phyloP scores from a whole-genome alignment of 331 rosid genomes.

The Erythrophleum ivorense region DNA sequence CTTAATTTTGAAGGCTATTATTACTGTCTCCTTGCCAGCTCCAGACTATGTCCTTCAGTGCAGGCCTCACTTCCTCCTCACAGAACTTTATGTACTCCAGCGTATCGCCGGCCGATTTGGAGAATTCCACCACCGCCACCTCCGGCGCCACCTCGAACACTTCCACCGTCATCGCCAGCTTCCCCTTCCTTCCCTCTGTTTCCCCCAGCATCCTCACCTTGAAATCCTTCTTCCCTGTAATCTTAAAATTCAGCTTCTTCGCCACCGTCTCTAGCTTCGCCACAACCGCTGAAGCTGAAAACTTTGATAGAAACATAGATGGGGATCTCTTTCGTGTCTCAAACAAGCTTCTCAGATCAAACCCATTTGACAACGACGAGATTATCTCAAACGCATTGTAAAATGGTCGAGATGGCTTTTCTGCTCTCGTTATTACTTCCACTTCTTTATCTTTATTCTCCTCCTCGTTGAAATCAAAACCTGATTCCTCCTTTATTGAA shows the following conservation, averaged over 20 bases:
- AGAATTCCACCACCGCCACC: conserved; percentile 73
- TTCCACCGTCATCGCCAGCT: conserved; percentile 58
- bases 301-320: conserved; percentile 65
- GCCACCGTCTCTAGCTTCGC: conserved; percentile 57
- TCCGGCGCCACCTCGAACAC: conserved; percentile 78
- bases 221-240: conserved; percentile 57
- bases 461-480: conserved; percentile 22
- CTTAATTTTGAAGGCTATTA: not conserved
- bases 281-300: conserved; percentile 58
- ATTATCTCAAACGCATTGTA: conserved; percentile 84
- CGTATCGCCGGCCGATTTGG: conserved; percentile 68
- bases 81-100: conserved; percentile 68
- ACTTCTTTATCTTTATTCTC: not conserved
- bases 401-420: conserved; percentile 61
- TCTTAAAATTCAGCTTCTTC: conserved; percentile 52
- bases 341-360: conserved; percentile 71
- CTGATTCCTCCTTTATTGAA: conserved; percentile 42
- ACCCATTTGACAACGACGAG: conserved; percentile 70
- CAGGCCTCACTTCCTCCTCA: conserved; percentile 75
- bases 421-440: conserved; percentile 25
- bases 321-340: conserved; percentile 62
- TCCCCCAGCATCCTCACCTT: conserved; percentile 61
- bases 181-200: conserved; percentile 77
- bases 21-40: conserved; percentile 74
- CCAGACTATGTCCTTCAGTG: conserved; percentile 86